Evolutionary conservation across 352 stramenopile genomes (phyloP).

Genomic region (Chrysophaeum taylorii): DNA sequence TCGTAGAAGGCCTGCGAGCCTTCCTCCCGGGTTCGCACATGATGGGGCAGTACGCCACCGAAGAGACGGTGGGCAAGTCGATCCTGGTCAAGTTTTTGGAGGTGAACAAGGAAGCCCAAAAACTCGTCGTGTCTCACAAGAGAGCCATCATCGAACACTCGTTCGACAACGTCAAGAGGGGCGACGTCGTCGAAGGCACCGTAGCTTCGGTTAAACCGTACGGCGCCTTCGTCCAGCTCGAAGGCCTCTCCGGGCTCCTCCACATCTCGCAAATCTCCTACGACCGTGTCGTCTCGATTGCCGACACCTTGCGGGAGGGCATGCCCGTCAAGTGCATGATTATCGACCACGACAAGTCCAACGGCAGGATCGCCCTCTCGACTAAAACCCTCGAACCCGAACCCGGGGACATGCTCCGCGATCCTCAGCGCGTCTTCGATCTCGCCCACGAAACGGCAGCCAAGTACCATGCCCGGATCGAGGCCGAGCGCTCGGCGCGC

Average conservation of each 20-base stretch:
- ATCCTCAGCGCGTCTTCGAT: conserved; percentile 54
- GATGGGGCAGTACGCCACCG: conserved; percentile 48
- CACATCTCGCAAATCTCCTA: conserved; percentile 79
- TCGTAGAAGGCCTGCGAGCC: conserved; percentile 53
- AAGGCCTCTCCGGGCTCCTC: conserved; percentile 64
- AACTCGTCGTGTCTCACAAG: conserved; percentile 68
- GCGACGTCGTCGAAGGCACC: conserved; percentile 57
- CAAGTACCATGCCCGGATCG: conserved; percentile 56
- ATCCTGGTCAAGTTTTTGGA: conserved; percentile 70
- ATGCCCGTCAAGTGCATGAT: conserved; percentile 75
- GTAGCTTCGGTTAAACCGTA: conserved; percentile 70
- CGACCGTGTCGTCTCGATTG: conserved; percentile 64
- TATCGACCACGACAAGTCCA: conserved; percentile 69
- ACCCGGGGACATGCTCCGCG: conserved; percentile 69
- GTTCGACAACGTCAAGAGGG: conserved; percentile 57
- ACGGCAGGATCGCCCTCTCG: conserved; percentile 60
- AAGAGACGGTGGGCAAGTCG: conserved; percentile 55
- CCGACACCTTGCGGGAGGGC: conserved; percentile 54
- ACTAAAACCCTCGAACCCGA: conserved; percentile 72
- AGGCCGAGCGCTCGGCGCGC: conserved; percentile 45
- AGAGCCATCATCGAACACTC: conserved; percentile 58
- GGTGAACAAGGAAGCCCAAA: conserved; percentile 62
- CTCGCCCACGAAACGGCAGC: conserved; percentile 57
- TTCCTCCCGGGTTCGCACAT: conserved; percentile 69
- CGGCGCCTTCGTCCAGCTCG: conserved; percentile 68